Evolutionary conservation across 805 yeast species (phyloP).

Genomic region (Candida andamanensis): DNA sequence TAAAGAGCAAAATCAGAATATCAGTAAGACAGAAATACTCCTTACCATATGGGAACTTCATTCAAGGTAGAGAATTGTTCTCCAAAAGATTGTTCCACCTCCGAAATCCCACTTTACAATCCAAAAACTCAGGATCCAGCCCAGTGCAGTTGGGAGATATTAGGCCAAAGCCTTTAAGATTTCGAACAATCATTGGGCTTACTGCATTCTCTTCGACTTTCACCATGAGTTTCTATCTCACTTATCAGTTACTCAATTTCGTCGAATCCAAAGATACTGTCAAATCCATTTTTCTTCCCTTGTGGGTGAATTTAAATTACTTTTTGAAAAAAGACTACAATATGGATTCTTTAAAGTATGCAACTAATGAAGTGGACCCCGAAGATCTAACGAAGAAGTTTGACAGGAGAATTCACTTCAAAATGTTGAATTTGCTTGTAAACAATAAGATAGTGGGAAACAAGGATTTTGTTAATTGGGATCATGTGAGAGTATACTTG

Average conservation of each 20-base stretch:
- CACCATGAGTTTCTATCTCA: constrained; percentile 11
- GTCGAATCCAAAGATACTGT: constrained; percentile 3
- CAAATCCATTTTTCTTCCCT: constrained; percentile 18
- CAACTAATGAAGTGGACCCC: constrained; percentile 10
- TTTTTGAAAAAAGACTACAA: constrained; percentile 23
- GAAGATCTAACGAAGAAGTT: constrained; percentile 14
- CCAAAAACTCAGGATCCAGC: too few relatives aligned
- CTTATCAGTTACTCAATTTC: constrained; percentile 9
- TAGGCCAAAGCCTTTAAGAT: constrained; percentile 6
- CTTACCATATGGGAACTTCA: too few relatives aligned
- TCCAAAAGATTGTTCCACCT: too few relatives aligned
- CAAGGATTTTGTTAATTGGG: constrained; percentile 21
- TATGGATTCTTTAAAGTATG: constrained; percentile 20
- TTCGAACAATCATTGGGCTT: constrained; percentile 9
- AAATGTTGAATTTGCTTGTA: constrained; percentile 11
- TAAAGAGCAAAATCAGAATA: too few relatives aligned
- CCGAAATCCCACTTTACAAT: too few relatives aligned
- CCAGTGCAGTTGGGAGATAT: not conserved
- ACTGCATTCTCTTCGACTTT: constrained; percentile 9
- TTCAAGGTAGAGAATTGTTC: too few relatives aligned
- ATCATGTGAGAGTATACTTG: constrained; percentile 16
- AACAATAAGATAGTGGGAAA: constrained; percentile 20
- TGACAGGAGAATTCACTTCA: constrained; percentile 7
- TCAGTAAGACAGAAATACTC: too few relatives aligned
- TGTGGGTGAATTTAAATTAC: constrained; percentile 23